Percentiles rank a stretch among this genome's conserved stretches.
phyloP scores from a whole-genome alignment of 2,329 filamentous ascomycete genomes.

The Botrytis fragariae region DNA sequence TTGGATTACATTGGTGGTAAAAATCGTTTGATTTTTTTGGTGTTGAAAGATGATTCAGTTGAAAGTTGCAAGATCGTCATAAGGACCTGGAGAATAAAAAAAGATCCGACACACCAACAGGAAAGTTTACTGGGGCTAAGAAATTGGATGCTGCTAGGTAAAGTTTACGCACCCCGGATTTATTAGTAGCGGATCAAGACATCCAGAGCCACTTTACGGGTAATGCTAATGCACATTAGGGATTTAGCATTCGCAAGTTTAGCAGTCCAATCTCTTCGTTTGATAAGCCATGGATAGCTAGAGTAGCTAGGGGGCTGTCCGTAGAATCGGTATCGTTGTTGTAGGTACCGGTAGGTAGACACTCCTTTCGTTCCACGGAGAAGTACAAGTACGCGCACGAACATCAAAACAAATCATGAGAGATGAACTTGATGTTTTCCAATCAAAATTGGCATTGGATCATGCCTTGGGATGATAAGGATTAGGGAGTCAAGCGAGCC shows the following conservation, averaged over 20 bases:
- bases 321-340: not conserved
- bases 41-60: conserved; percentile 1
- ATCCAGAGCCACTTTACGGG: conserved; percentile 9
- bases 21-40: not conserved
- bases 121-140: conserved; percentile 1
- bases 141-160: not conserved
- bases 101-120: not conserved
- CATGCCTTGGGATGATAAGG: not conserved
- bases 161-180: conserved; percentile 7
- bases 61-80: conserved; percentile 9
- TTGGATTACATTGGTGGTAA: conserved; percentile 1
- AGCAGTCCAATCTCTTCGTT: not conserved
- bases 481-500: conserved; percentile 5
- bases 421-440: too few species aligned
- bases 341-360: not conserved
- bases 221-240: not conserved
- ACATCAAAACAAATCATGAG: not conserved
- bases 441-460: not conserved
- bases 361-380: not conserved
- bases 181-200: not conserved
- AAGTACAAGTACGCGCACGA: not conserved
- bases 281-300: not conserved
- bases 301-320: not conserved
- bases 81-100: conserved; percentile 2
- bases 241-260: not conserved